These are phyloP conservation scores for Fusarium stilboides DNA, from an alignment of 2,329 filamentous ascomycete species.

Conservation along the genomic window DNA sequence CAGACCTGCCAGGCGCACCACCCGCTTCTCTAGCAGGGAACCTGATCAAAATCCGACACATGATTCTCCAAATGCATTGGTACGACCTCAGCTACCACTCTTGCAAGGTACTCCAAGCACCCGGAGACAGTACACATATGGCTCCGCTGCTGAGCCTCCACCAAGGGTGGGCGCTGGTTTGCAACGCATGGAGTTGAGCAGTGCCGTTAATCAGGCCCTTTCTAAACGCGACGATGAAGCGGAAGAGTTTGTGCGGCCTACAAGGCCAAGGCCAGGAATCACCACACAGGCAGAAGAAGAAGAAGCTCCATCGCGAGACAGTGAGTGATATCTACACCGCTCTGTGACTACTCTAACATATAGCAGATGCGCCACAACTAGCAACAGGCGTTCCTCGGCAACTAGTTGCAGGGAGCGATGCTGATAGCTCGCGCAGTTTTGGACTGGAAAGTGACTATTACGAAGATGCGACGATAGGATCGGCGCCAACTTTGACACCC, in stretches of 20 bases:
- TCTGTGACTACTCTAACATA: conserved; percentile 12
- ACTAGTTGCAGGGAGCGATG: conserved; percentile 44
- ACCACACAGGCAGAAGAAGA: conserved; percentile 35
- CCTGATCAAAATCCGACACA: conserved; percentile 31
- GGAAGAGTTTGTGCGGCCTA: conserved; percentile 38
- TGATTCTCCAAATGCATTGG: conserved; percentile 24
- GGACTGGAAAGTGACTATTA: conserved; percentile 56
- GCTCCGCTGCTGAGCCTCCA: conserved; percentile 55
- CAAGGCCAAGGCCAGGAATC: conserved; percentile 10
- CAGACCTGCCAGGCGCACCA: conserved; percentile 38
- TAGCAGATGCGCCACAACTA: conserved; percentile 11
- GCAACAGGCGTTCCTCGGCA: conserved; percentile 5
- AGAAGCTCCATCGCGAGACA: conserved; percentile 40
- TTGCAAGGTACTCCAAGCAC: conserved; percentile 55
- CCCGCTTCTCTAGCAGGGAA: conserved; percentile 40
- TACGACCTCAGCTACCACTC: conserved; percentile 43
- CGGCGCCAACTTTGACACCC: conserved; percentile 43
- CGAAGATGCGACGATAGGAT: conserved; percentile 57
- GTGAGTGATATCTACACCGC: conserved; percentile 20
- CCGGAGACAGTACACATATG: conserved; percentile 58
- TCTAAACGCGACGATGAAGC: conserved; percentile 37
- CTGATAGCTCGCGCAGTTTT: conserved; percentile 56
- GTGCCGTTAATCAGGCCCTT: conserved; percentile 52
- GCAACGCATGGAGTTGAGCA: conserved; percentile 48
- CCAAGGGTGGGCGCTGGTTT: conserved; percentile 45